A percentile compares a stretch with the other conserved stretches of the same genome.
Conservation (phyloP, 192 early-diverging fungal species). For the Entophlyctis luteolus region DNA sequence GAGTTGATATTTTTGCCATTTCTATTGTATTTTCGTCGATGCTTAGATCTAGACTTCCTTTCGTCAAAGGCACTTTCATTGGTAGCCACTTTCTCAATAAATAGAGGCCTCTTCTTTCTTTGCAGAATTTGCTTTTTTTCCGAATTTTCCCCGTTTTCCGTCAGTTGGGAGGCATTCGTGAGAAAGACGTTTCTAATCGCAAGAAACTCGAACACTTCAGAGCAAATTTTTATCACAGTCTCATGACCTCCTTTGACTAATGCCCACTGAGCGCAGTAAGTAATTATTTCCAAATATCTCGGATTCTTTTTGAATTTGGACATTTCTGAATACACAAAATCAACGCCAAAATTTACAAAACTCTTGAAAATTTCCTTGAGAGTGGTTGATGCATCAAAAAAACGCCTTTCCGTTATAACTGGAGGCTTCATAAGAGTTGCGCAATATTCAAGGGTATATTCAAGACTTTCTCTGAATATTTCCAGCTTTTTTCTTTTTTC, state of each 20-base stretch:
- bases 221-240: constrained; percentile 19
- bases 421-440: background rate
- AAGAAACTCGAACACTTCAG: constrained; percentile 44
- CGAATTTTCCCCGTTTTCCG: constrained; percentile 21
- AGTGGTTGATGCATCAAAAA: constrained; percentile 19
- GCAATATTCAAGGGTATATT: constrained; percentile 11
- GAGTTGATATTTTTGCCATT: constrained; percentile 13
- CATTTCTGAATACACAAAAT: constrained; percentile 36
- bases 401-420: constrained; percentile 9
- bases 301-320: constrained; percentile 46
- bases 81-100: constrained; percentile 20
- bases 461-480: constrained; percentile 35
- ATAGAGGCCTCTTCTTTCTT: constrained; percentile 3
- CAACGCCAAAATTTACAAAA: constrained; percentile 26
- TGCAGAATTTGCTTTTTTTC: constrained; percentile 19
- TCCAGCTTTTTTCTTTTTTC: constrained; percentile 16
- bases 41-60: background rate
- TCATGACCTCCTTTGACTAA: constrained; percentile 26
- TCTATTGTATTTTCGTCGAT: background rate
- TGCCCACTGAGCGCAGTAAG: constrained; percentile 31
- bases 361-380: constrained; percentile 37
- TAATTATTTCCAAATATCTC: constrained; percentile 44
- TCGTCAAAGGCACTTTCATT: background rate
- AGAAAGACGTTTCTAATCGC: constrained; percentile 34
- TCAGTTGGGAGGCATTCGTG: constrained; percentile 20